Conservation (phyloP, 2,329 filamentous ascomycete genomes). For the Lecanosticta acicola region DNA sequence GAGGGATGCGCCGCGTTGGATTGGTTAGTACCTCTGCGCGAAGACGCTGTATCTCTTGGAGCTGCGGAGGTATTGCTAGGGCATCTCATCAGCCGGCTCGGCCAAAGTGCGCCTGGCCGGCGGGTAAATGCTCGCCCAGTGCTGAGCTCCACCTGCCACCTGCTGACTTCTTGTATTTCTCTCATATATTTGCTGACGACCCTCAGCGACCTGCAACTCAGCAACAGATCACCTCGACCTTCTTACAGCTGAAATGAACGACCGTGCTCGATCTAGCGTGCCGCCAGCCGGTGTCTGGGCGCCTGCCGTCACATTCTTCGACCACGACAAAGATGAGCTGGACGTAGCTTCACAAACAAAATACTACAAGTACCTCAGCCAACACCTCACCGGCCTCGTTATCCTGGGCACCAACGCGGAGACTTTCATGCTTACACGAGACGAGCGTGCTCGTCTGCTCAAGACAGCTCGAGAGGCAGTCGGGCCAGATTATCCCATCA, state of each 20-base stretch:
- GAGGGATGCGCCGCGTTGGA: too few relatives aligned
- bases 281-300: conserved; percentile 42
- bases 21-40: too few relatives aligned
- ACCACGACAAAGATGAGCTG: conserved; percentile 36
- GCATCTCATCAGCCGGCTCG: too few relatives aligned
- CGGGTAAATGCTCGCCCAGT: neutral
- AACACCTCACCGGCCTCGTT: conserved; percentile 41
- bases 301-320: conserved; percentile 44
- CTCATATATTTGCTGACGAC: too few relatives aligned
- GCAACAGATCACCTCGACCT: too few relatives aligned
- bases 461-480: conserved; percentile 39
- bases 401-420: conserved; percentile 46
- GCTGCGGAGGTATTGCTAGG: too few relatives aligned
- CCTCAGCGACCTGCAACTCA: too few relatives aligned
- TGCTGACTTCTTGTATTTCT: neutral
- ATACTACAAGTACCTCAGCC: conserved; percentile 42
- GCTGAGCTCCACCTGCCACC: neutral
- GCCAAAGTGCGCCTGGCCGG: neutral
- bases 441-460: conserved; percentile 39
- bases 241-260: conserved; percentile 17
- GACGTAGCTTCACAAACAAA: conserved; percentile 39
- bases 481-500: conserved; percentile 39
- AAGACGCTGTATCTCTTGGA: too few relatives aligned
- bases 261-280: conserved; percentile 37
- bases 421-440: conserved; percentile 42